These are phyloP conservation scores for Plantago lanceolata DNA, from an alignment of 305 asterid genomes.

Conservation along the genomic window DNA sequence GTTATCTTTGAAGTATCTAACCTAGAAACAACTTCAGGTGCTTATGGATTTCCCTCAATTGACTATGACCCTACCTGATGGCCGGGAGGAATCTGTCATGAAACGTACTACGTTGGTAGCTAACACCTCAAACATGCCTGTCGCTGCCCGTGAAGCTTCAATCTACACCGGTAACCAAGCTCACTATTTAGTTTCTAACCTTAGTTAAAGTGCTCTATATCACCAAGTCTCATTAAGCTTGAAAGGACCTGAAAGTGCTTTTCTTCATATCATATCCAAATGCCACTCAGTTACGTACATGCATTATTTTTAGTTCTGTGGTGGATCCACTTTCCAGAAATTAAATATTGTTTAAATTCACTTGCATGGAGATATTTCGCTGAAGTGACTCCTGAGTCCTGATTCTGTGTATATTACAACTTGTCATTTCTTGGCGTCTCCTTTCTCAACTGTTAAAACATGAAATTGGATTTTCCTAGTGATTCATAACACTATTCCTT, in stretches of 20 bases:
- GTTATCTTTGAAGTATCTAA: slow-evolving; percentile 22
- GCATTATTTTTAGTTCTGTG: no score
- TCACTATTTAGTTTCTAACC: slow-evolving; percentile 10
- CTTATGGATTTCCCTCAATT: slow-evolving; percentile 99
- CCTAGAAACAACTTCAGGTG: slow-evolving; percentile 45
- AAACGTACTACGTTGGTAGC: slow-evolving; percentile 99
- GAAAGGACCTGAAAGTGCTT: no score
- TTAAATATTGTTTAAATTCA: no score
- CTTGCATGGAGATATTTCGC: no score
- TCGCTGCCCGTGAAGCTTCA: slow-evolving; percentile 99
- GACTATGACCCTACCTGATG: slow-evolving; percentile 98
- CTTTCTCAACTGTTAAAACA: not conserved
- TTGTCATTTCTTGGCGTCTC: not conserved
- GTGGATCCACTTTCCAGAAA: no score
- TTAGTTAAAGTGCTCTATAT: not conserved
- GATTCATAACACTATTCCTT: no score
- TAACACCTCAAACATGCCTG: slow-evolving; percentile 98
- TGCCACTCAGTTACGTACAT: no score
- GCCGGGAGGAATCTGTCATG: slow-evolving; percentile 99
- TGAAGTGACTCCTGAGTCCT: no score
- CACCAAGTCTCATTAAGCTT: no score
- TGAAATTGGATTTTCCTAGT: not conserved
- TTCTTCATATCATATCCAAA: no score
- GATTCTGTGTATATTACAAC: no score
- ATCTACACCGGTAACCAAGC: slow-evolving; percentile 74